phyloP scores from a whole-genome alignment of 176 grass and related monocot species.

The Triticum aestivum region IWGSC_CS_RefSeq_v2.1 NC_057803.1:600915586-600916085 shows the following conservation, averaged over 20 bases:
- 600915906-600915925: background rate
- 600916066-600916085: background rate
- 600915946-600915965: background rate
- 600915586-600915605: background rate
- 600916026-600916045: background rate
- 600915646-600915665: too few relatives aligned
- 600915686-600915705: constrained; percentile 83
- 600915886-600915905: background rate
- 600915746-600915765: constrained; percentile 96
- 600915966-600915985: background rate
- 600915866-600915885: background rate
- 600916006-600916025: background rate
- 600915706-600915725: constrained; percentile 86
- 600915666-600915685: constrained; percentile 26
- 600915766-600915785: constrained; percentile 94
- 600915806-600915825: constrained; percentile 91
- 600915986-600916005: background rate
- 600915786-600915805: constrained; percentile 89
- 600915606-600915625: background rate
- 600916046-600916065: background rate
- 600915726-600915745: constrained; percentile 80
- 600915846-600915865: background rate
- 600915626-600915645: background rate
- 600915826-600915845: constrained; percentile 12
- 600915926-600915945: background rate